Base-by-base conservation (phyloP, 768 basidiomycete genomes). In the Leccinum incarnatum region DNA sequence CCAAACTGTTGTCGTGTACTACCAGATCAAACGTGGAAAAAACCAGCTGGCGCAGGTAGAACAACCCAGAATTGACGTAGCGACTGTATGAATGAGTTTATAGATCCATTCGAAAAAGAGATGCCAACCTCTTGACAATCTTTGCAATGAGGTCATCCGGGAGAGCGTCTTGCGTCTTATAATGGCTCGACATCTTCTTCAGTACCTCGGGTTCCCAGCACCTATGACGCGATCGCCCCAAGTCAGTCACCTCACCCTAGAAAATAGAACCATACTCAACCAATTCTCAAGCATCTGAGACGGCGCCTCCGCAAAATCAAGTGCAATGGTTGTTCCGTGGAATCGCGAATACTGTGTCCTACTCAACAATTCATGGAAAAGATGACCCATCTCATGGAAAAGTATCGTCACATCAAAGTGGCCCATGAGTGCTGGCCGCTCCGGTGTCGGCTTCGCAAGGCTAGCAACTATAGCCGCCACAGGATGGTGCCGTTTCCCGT, bases 221-320 rank as follows among this genome's bases (percentile, higher is more conserved):
- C 84, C 84, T 83, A 23, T 21, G 14, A 42, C 15, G 36, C 23
- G 30, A 46, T 27, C 27, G 7, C 17, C 5, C 17, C 5, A n/a
- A 9, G 4, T 67, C 37, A 55, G 30, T 52, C 57, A 45, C 32
- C 3, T 15, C 29, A 15, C 23, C 32, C n/a, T 11, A 6, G 15
- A 15, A 53, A 36, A 45, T 45, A 19, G 1, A 2, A 23, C 3
- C 1, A 34, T 15, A 5, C 63, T 74, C 17, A 49, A 86, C 93
- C 93, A 95, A 67, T 94, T 92, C 74, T 95, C 93, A 60, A 94
- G 77, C 93, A 94, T 94, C 75, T 95, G 92, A 17, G 88, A 89
- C 0, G 93, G 93, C 3, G 93, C 93, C 73, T 95, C 92, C 10
- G 93, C 92, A 61, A 93, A 93, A 71, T 93, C 91, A 5, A 87